Conservation (phyloP, 2,329 filamentous ascomycete genomes). For the Pseudogymnoascus sp. region DNA sequence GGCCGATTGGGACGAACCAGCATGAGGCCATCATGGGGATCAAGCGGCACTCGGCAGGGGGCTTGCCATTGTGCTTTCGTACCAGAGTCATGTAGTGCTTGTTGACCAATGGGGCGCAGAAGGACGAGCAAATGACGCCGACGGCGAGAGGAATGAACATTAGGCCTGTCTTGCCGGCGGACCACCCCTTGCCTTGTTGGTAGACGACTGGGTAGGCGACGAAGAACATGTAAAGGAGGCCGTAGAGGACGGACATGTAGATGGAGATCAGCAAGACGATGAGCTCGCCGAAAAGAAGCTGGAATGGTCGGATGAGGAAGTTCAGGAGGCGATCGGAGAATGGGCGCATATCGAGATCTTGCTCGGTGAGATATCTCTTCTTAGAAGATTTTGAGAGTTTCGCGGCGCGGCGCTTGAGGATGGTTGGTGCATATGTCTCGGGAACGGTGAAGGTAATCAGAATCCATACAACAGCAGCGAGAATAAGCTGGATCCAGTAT, state of each 20-base stretch:
- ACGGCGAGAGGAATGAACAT: slow-evolving; percentile 83
- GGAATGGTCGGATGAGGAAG: slow-evolving; percentile 75
- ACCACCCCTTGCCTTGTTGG: slow-evolving; percentile 67
- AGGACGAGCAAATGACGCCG: slow-evolving; percentile 61
- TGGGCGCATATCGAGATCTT: slow-evolving; percentile 67
- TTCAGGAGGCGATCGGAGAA: slow-evolving; percentile 60
- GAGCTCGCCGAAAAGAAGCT: slow-evolving; percentile 74
- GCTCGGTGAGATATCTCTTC: slow-evolving; percentile 63
- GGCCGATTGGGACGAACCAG: slow-evolving; percentile 61
- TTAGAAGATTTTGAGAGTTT: slow-evolving; percentile 65
- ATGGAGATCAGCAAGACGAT: slow-evolving; percentile 78
- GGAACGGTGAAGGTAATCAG: slow-evolving; percentile 83
- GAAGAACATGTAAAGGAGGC: slow-evolving; percentile 36
- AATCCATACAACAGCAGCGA: slow-evolving; percentile 61
- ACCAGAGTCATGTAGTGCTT: slow-evolving; percentile 66
- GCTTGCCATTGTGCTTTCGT: slow-evolving; percentile 57
- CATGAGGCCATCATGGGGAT: slow-evolving; percentile 76
- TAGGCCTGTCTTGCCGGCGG: slow-evolving; percentile 63
- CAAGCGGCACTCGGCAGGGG: slow-evolving; percentile 68
- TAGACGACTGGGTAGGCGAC: slow-evolving; percentile 58
- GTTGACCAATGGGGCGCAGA: slow-evolving; percentile 67
- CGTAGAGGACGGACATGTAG: slow-evolving; percentile 80
- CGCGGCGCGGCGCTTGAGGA: slow-evolving; percentile 62
- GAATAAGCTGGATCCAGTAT: slow-evolving; percentile 79
- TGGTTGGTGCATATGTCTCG: slow-evolving; percentile 77